Conservation (phyloP, 495 filamentous ascomycete genomes). For the Tricharina praecox region DNA sequence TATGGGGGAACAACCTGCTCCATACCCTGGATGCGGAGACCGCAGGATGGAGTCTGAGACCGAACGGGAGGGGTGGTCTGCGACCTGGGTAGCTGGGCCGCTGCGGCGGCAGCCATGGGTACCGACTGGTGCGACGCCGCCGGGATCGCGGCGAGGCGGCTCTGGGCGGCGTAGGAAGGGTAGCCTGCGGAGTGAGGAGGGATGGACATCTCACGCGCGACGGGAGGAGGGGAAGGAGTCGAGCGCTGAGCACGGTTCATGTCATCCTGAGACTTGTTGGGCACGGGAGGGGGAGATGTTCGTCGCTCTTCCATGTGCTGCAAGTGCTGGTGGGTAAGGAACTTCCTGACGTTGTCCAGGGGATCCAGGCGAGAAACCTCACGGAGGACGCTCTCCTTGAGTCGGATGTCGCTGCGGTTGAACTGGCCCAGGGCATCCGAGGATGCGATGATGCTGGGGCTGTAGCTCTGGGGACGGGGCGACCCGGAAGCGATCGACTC, state of each 20-base stretch:
- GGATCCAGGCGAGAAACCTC: conserved; percentile 56
- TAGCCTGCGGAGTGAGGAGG: too few relatives aligned
- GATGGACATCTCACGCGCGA: conserved; percentile 31
- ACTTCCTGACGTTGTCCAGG: conserved; percentile 79
- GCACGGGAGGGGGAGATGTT: conserved; percentile 29
- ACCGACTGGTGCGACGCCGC: too few relatives aligned
- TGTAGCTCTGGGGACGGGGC: conserved; percentile 29
- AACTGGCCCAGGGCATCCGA: conserved; percentile 69
- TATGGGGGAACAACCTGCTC: conserved; percentile 33
- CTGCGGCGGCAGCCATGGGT: too few relatives aligned
- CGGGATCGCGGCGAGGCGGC: too few relatives aligned
- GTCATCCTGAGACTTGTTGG: conserved; percentile 32
- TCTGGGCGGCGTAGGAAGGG: too few relatives aligned
- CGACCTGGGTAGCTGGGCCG: too few relatives aligned
- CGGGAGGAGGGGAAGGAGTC: conserved; percentile 10
- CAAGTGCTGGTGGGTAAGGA: conserved; percentile 37
- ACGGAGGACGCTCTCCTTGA: conserved; percentile 54
- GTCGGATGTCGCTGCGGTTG: conserved; percentile 40
- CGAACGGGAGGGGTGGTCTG: conserved; percentile 16
- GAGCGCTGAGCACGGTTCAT: conserved; percentile 17
- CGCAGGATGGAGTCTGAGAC: conserved; percentile 19
- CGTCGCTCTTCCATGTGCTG: conserved; percentile 29
- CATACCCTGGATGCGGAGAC: conserved; percentile 30
- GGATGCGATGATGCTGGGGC: conserved; percentile 60
- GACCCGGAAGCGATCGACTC: background rate